A percentile compares a stretch with the other conserved stretches of the same genome.
These are phyloP conservation scores for Rhizopogon vinicolor DNA, from an alignment of 768 basidiomycete genomes.

Conservation along the genomic window DNA sequence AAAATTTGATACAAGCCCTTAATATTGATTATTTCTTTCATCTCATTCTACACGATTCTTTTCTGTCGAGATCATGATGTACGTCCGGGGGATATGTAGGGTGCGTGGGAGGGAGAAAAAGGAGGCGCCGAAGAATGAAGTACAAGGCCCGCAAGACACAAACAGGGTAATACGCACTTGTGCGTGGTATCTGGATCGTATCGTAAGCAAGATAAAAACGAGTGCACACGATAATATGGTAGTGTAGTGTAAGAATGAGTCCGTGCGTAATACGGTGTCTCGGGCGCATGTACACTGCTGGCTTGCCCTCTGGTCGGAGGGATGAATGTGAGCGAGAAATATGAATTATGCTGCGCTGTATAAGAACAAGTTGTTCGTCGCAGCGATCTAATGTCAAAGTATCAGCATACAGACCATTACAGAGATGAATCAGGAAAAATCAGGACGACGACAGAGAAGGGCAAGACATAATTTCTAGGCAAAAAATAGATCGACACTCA, in stretches of 20 bases:
- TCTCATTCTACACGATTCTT: slow-evolving; percentile 15
- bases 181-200: slow-evolving; percentile 21
- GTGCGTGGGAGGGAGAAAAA: slow-evolving; percentile 8
- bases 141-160: slow-evolving; percentile 22
- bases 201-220: slow-evolving; percentile 26
- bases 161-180: slow-evolving; percentile 6
- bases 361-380: slow-evolving; percentile 50
- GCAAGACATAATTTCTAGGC: neutral
- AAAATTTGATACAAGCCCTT: slow-evolving; percentile 28
- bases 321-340: neutral
- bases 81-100: slow-evolving; percentile 14
- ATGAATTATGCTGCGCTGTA: slow-evolving; percentile 34
- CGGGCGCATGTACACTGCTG: slow-evolving; percentile 1
- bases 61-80: slow-evolving; percentile 26
- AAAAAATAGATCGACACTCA: slow-evolving; percentile 34
- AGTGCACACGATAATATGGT: slow-evolving; percentile 1
- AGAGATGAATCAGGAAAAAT: slow-evolving; percentile 1
- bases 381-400: slow-evolving; percentile 65
- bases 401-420: neutral
- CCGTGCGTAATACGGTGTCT: slow-evolving; percentile 17
- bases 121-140: slow-evolving; percentile 10
- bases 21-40: slow-evolving; percentile 24
- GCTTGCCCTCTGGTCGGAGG: slow-evolving; percentile 3
- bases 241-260: slow-evolving; percentile 10
- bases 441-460: neutral